phyloP scores from a whole-genome alignment of 2,329 filamentous ascomycete species.

The Fusarium heterosporum region DNA sequence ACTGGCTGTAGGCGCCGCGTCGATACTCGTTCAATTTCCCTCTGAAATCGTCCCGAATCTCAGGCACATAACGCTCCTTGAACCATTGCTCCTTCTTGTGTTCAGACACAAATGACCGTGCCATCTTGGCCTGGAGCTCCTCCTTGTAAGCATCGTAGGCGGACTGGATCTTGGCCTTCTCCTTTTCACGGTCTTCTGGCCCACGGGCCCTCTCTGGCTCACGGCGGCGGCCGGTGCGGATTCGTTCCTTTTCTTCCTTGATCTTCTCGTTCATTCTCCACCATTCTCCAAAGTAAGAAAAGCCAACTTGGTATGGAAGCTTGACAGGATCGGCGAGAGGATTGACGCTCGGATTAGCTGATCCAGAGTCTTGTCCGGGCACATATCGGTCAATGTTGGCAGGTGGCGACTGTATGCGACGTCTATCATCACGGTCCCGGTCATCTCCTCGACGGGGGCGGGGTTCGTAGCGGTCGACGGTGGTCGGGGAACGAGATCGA shows the following conservation, averaged over 20 bases:
- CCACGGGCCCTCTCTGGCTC: conserved; percentile 73
- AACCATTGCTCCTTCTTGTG: conserved; percentile 99
- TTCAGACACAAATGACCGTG: conserved; percentile 86
- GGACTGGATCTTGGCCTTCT: conserved; percentile 80
- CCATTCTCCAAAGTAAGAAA: conserved; percentile 89
- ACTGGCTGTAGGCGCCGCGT: conserved; percentile 81
- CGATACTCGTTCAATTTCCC: conserved; percentile 83
- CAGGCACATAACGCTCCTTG: conserved; percentile 90
- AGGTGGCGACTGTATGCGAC: conserved; percentile 70
- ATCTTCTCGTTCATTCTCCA: conserved; percentile 85
- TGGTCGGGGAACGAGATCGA: conserved; percentile 75
- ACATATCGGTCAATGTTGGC: conserved; percentile 88
- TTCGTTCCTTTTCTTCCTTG: conserved; percentile 82
- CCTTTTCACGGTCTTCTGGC: conserved; percentile 80
- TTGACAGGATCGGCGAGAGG: conserved; percentile 78
- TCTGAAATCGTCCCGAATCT: conserved; percentile 80
- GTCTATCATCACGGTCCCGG: conserved; percentile 70
- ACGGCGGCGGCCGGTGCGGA: conserved; percentile 75
- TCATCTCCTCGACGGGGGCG: conserved; percentile 78
- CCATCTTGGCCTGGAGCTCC: conserved; percentile 80
- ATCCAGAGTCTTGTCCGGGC: conserved; percentile 73
- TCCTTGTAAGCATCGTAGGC: conserved; percentile 76
- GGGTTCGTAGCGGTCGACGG: conserved; percentile 83
- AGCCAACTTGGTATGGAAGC: conserved; percentile 83
- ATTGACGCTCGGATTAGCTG: conserved; percentile 62